Base-by-base conservation (phyloP, 371 early-diverging fungal genomes). In the Rhizopus delemar region DNA sequence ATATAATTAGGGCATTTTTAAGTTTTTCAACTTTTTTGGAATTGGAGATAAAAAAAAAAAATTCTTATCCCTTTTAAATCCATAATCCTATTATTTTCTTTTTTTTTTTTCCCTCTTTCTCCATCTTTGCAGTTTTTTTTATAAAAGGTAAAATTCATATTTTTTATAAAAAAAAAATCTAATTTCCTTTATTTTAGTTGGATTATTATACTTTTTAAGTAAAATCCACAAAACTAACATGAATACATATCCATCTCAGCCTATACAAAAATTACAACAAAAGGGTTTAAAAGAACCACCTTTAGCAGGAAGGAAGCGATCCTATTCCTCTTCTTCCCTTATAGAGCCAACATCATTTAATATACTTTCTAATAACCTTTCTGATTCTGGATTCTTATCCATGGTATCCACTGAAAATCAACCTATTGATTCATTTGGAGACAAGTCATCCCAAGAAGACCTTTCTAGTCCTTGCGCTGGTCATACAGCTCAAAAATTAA, bases 371-470 rank as follows among this genome's bases (percentile, higher is more conserved):
- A 50, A 57, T 12, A 41, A 56, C 5, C 62, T 62, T n/a, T 67
- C 67, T 28, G 67, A 67, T 39, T 66, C 67, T 50, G 55, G 62
- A 33, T 62, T 56, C n/a, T 67, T 62, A 8, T 54, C 62, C 5
- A 62, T 62, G 56, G 36, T 56, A 33, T 56, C 62, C 9, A 15
- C 11, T 22, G 46, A 7, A 13, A 13, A 16, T 16, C 3, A 3
- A 8, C 13, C 4, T 22, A 45, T 32, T 0, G 55, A 46, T 15
- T 50, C 57, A 15, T 61, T 61, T 3, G 29, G 52, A 33, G 51
- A 54, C 8, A 55, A 41, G 1, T 41, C 45, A 33, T 49, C 59
- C 8, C 5, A 15, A 33, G 33, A 57, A 28, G 31, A 51, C 33
- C 28, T n/a, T 39, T 15, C 57, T 8, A 4, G 49, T 38, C 22